Evolutionary conservation across 1,284 basidiomycete species (phyloP), one percentile per base, ranked within the genome.

Genomic region (Porodaedalea pini): DNA sequence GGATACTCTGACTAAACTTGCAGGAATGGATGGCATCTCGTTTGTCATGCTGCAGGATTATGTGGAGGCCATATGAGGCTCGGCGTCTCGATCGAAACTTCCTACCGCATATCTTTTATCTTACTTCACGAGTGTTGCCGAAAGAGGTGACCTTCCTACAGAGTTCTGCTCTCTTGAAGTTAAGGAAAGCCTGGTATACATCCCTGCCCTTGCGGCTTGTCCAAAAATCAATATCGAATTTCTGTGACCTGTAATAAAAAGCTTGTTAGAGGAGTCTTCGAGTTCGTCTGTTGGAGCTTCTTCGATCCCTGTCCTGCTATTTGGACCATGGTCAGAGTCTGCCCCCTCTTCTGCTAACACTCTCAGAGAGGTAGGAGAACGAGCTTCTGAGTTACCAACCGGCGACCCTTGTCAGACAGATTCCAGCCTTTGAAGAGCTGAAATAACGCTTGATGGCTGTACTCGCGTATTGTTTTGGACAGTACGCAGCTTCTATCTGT

Each of bases 381-480:
- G n/a, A 25, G 4, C 40, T 6, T 23, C 60, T 25, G 55, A 62
- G n/a, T 17, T 50, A 29, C 11, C 61, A 62, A 45, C 53, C 62
- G 3, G 44, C 15, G 11, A 64, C 61, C 3, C 50, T 64, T 34
- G 45, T 51, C 6, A n/a, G 21, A 17, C 62, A 62, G 44, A 53
- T 62, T 27, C 21, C 32, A n/a, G 37, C 53, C 10, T 40, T 50
- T 8, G 36, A 47, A 27, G 17, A n/a, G 15, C 53, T 61, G 6
- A 5, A 10, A 4, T 13, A n/a, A 13, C 49, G 49, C 17, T 43
- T 62, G 23, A 23, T 13, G 5, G 62, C 52, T 11, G 62, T 63
- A 8, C 23, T 57, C 7, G 63, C 62, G 17, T 64, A 64, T 47
- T 63, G 63, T 52, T 64, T 63, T 31, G 63, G 63, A 15, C 62